phyloP scores from a whole-genome alignment of 768 basidiomycete species.

The Tremella mesenterica region DNA sequence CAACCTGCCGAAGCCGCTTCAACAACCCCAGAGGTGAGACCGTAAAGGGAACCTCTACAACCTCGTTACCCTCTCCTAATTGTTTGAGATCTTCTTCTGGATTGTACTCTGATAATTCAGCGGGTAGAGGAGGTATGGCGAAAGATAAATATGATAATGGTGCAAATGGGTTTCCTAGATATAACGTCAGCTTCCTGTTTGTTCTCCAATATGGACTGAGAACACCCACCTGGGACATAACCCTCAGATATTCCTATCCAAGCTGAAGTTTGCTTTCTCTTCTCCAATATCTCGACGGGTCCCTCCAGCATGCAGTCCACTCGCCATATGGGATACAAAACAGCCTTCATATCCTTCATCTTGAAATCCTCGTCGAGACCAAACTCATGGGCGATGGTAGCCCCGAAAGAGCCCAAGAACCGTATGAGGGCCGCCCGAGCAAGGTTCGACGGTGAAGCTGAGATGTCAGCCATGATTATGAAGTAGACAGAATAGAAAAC shows the following conservation, averaged over 20 bases:
- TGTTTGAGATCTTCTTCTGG: conserved; percentile 27
- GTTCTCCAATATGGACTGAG: not conserved
- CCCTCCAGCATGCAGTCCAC: conserved; percentile 22
- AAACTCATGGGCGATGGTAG: conserved; percentile 25
- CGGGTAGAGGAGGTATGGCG: conserved; percentile 32
- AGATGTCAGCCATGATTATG: not conserved
- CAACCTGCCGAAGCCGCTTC: conserved; percentile 14
- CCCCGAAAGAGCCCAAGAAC: conserved; percentile 21
- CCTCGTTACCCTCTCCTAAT: conserved; percentile 27
- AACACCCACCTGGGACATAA: conserved; percentile 33
- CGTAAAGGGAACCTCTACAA: conserved; percentile 36
- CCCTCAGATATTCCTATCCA: conserved; percentile 32
- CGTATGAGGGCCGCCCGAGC: conserved; percentile 23
- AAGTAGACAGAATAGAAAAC: not conserved
- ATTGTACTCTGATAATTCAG: conserved; percentile 27
- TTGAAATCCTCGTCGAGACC: conserved; percentile 27
- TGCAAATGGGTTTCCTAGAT: conserved; percentile 35
- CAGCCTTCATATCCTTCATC: conserved; percentile 37
- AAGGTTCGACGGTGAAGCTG: conserved; percentile 20
- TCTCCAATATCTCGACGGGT: conserved; percentile 9
- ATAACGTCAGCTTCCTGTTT: not conserved
- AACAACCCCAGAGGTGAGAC: conserved; percentile 31
- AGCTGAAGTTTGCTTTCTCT: conserved; percentile 11
- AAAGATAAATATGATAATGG: conserved; percentile 38
- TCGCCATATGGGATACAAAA: conserved; percentile 40